phyloP scores from a whole-genome alignment of 1,284 basidiomycete genomes.

The Papiliotrema flavescens region DNA sequence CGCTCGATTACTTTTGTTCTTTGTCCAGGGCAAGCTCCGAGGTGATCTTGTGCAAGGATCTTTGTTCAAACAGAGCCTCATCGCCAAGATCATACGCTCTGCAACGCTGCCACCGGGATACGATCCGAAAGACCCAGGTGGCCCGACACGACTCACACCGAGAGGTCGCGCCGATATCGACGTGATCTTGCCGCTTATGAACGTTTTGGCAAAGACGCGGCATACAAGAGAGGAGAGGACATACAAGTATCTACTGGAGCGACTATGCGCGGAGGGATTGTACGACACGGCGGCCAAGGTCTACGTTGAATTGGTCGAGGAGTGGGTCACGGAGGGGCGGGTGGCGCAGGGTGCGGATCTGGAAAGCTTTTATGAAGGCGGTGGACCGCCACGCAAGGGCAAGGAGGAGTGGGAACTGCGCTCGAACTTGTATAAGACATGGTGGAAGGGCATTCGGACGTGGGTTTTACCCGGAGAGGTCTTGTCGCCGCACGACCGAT shows the following conservation, averaged over 20 bases:
- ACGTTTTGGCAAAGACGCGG: constrained; percentile 28
- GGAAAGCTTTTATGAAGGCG: constrained; percentile 37
- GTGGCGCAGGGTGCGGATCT: constrained; percentile 41
- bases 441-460: constrained; percentile 45
- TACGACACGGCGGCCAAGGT: constrained; percentile 43
- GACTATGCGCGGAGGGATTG: constrained; percentile 24
- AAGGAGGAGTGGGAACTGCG: constrained; percentile 6
- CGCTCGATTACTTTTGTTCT: background rate
- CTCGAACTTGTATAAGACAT: constrained; percentile 25
- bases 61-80: background rate
- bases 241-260: constrained; percentile 31
- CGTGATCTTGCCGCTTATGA: constrained; percentile 22
- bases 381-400: constrained; percentile 26
- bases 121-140: background rate
- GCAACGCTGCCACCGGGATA: background rate
- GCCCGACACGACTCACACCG: background rate
- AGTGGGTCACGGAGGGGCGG: constrained; percentile 49
- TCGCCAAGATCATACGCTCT: background rate
- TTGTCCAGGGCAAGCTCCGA: background rate
- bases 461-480: constrained; percentile 48
- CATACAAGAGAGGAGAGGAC: constrained; percentile 26
- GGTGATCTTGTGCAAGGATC: background rate
- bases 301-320: constrained; percentile 47
- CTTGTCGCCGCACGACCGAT: constrained; percentile 41
- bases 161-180: constrained; percentile 2